Conservation (phyloP, 768 basidiomycete species). For the Pleurotus tuber-regium region DNA sequence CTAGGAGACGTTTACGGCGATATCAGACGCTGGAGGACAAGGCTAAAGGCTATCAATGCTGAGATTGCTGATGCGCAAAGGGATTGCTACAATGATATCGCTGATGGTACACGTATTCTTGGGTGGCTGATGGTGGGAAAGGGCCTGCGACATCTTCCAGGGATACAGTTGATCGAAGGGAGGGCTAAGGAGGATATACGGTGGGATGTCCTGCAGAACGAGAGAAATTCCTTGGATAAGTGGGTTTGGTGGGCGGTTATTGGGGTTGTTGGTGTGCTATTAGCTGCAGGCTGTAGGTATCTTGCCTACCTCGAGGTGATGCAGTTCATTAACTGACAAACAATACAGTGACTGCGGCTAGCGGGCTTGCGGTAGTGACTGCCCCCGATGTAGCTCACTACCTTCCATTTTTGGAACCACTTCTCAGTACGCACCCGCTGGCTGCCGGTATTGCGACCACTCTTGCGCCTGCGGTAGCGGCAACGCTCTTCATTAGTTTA, state of each 20-base stretch:
- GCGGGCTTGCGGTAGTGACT: conserved; percentile 63
- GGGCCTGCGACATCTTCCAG: conserved; percentile 60
- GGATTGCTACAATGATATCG: conserved; percentile 68
- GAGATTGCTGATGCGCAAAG: conserved; percentile 71
- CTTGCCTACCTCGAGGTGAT: not conserved
- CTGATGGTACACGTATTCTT: conserved; percentile 63
- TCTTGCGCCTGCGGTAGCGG: conserved; percentile 64
- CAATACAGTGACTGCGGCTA: conserved; percentile 61
- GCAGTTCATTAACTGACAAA: conserved; percentile 11
- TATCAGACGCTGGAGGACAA: conserved; percentile 68
- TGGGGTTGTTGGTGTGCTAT: conserved; percentile 42
- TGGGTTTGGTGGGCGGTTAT: conserved; percentile 60
- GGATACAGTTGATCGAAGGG: conserved; percentile 71
- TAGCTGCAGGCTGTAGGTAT: conserved; percentile 63
- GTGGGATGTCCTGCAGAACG: conserved; percentile 74
- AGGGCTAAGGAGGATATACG: conserved; percentile 80
- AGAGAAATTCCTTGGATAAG: conserved; percentile 43
- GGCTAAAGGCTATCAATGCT: conserved; percentile 67
- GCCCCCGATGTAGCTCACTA: conserved; percentile 75
- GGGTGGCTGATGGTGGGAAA: conserved; percentile 80
- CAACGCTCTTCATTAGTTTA: conserved; percentile 54
- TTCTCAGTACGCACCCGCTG: conserved; percentile 47
- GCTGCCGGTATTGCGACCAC: conserved; percentile 65
- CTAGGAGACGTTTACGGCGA: conserved; percentile 65
- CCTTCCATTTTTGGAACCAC: conserved; percentile 57